These are phyloP conservation scores for Chenopodium quinoa DNA, from an alignment of 148 eudicot genomes.

Conservation along the genomic window DNA sequence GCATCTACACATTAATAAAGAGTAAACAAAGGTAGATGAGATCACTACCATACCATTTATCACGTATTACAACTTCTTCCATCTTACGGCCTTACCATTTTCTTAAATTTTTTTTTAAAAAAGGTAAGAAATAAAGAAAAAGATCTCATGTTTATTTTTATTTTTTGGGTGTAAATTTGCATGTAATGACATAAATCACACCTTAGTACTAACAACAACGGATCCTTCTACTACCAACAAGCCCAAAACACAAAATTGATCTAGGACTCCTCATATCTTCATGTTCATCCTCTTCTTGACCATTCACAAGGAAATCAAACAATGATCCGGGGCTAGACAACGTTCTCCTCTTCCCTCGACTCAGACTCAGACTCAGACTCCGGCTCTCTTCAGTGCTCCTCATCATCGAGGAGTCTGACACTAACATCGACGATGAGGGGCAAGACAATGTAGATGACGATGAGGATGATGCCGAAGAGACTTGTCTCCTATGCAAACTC, in stretches of 20 bases:
- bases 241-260: constrained; percentile 22
- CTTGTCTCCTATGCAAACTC: constrained; percentile 22
- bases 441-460: constrained; percentile 17
- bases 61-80: neutral
- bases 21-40: neutral
- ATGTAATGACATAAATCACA: constrained; percentile 1
- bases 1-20: neutral
- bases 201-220: neutral
- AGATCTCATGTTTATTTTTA: neutral
- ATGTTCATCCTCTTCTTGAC: constrained; percentile 8
- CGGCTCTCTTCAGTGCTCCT: constrained; percentile 1
- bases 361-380: constrained; percentile 12
- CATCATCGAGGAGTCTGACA: constrained; percentile 2
- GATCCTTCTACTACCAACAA: constrained; percentile 22
- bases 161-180: neutral
- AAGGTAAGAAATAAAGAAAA: neutral
- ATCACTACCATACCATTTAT: neutral
- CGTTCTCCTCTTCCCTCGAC: neutral
- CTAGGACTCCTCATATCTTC: constrained; percentile 7
- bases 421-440: constrained; percentile 10
- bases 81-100: neutral
- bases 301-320: constrained; percentile 11
- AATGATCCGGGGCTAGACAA: constrained; percentile 3
- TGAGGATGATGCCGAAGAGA: neutral
- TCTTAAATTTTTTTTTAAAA: neutral